Evolutionary conservation across 768 basidiomycete genomes (phyloP).

Genomic region (Ramaria sp.): DNA sequence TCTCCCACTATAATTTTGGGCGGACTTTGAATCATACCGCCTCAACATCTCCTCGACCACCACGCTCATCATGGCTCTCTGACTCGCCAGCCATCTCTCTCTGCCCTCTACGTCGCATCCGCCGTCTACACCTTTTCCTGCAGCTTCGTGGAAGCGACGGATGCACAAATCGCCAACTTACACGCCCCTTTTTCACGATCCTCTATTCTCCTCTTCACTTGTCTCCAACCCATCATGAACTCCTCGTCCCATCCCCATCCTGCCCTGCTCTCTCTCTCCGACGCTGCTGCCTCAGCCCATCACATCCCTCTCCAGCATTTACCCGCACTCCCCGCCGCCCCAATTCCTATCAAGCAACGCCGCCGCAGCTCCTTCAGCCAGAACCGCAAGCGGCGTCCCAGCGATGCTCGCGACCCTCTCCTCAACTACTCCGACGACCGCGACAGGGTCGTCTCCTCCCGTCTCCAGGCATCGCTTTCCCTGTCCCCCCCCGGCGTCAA

Average conservation of each 20-base stretch:
- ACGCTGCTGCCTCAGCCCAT: conserved; percentile 40
- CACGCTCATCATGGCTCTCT: background rate
- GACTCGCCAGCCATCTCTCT: background rate
- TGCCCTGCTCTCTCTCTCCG: conserved; percentile 52
- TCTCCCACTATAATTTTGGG: background rate
- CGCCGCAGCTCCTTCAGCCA: conserved; percentile 9
- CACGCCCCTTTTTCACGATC: background rate
- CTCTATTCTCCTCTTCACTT: background rate
- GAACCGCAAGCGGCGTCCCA: conserved; percentile 16
- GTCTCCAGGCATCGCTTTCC: conserved; percentile 1
- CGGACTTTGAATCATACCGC: background rate
- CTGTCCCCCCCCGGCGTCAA: conserved; percentile 4
- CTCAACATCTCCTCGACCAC: background rate
- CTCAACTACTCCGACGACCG: conserved; percentile 5
- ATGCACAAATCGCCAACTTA: background rate
- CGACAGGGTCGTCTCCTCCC: background rate
- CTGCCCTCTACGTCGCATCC: background rate
- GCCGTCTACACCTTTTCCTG: background rate
- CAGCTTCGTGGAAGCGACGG: background rate
- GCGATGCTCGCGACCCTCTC: conserved; percentile 1
- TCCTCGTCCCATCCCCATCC: background rate
- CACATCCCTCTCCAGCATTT: conserved; percentile 31
- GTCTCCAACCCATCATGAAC: background rate
- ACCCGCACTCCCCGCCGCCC: conserved; percentile 1
- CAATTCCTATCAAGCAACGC: conserved; percentile 9